Conservation (phyloP, 1,139 yeast species). For the Candida mesenterica region DNA sequence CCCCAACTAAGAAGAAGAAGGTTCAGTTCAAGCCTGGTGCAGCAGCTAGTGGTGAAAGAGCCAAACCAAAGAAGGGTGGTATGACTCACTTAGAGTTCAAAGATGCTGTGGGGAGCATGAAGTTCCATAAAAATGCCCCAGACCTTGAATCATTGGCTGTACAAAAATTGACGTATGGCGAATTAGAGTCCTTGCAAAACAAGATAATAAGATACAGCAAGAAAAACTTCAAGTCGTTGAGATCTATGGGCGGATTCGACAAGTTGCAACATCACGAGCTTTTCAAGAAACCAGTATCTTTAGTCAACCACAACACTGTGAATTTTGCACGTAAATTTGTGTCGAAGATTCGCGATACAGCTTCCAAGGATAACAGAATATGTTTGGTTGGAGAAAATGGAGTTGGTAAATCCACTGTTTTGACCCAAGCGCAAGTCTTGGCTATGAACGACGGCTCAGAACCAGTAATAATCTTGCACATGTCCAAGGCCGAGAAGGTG, state of each 20-base stretch:
- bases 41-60: conserved; percentile 6
- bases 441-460: conserved; percentile 41
- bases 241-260: conserved; percentile 54
- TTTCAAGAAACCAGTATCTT: conserved; percentile 54
- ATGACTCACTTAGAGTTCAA: conserved; percentile 43
- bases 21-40: conserved; percentile 13
- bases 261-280: conserved; percentile 65
- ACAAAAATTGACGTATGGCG: conserved; percentile 15
- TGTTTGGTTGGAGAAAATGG: conserved; percentile 73
- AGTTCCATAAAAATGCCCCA: conserved; percentile 34
- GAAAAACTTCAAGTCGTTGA: conserved; percentile 25
- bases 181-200: conserved; percentile 13
- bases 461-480: conserved; percentile 60
- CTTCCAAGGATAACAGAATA: conserved; percentile 47
- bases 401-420: conserved; percentile 72
- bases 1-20: conserved; percentile 14
- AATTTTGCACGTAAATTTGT: conserved; percentile 27
- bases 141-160: conserved; percentile 14
- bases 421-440: conserved; percentile 70
- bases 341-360: conserved; percentile 18
- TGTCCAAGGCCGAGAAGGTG: conserved; percentile 61
- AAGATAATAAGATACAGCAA: conserved; percentile 27
- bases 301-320: conserved; percentile 42
- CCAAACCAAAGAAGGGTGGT: conserved; percentile 38
- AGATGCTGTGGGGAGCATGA: conserved; percentile 39